Percentiles rank a stretch among this genome's conserved stretches.
phyloP scores from a whole-genome alignment of 441 rosid genomes.

The Erodium moschatum region DNA sequence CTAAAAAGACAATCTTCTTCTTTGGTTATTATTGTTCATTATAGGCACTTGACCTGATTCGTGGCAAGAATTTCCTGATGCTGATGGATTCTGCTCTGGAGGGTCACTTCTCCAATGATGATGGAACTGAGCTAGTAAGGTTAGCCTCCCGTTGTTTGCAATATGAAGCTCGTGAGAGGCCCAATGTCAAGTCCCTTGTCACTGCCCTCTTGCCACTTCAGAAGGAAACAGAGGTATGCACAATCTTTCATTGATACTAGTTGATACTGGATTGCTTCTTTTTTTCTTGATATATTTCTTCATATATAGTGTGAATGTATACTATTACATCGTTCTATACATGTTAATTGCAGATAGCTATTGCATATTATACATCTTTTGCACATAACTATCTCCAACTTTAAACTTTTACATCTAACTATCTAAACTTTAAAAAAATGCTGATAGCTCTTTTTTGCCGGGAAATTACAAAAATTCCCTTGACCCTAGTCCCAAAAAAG shows the following conservation, averaged over 20 bases:
- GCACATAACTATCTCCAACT: too few relatives aligned
- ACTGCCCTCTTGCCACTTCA: slow-evolving; percentile 51
- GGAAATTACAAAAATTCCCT: too few relatives aligned
- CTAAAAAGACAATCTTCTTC: too few relatives aligned
- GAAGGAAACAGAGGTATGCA: slow-evolving; percentile 43
- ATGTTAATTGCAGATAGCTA: too few relatives aligned
- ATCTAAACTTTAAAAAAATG: too few relatives aligned
- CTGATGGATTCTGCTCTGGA: slow-evolving; percentile 77
- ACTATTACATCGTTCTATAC: too few relatives aligned
- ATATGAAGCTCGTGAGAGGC: slow-evolving; percentile 57
- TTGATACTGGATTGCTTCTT: too few relatives aligned
- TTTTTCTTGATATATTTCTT: background rate
- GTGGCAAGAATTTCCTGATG: slow-evolving; percentile 39
- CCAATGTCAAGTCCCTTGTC: slow-evolving; percentile 47
- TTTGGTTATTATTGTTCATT: slow-evolving; percentile 15
- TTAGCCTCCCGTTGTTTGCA: slow-evolving; percentile 72
- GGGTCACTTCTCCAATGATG: slow-evolving; percentile 51
- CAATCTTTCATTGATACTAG: background rate
- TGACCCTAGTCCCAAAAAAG: slow-evolving; percentile 71
- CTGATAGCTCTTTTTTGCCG: too few relatives aligned
- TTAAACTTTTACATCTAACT: too few relatives aligned
- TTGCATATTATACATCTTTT: too few relatives aligned
- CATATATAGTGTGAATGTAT: too few relatives aligned
- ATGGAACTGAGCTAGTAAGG: slow-evolving; percentile 48
- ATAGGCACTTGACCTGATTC: slow-evolving; percentile 74